phyloP scores from a whole-genome alignment of 1,139 yeast species.

The Arxiozyma bovina region DNA sequence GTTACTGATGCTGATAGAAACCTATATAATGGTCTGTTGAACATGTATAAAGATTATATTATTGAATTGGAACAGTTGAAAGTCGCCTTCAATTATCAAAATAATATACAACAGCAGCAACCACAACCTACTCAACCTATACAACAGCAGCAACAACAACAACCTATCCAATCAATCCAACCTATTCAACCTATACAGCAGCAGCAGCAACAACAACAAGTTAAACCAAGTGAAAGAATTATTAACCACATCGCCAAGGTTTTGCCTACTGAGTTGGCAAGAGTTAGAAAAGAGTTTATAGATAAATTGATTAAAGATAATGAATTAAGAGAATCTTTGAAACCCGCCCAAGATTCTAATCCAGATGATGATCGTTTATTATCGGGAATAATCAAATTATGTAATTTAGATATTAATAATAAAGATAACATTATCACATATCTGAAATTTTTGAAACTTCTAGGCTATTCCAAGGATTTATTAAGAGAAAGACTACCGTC shows the following conservation, averaged over 20 bases:
- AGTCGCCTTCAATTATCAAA: background rate
- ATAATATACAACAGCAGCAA: background rate
- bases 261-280: conserved; percentile 3
- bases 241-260: conserved; percentile 1
- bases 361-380: conserved; percentile 11
- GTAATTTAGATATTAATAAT: conserved; percentile 23
- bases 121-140: background rate
- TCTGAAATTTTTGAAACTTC: conserved; percentile 7
- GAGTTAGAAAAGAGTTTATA: conserved; percentile 2
- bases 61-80: conserved; percentile 18
- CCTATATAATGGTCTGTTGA: conserved; percentile 24
- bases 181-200: background rate
- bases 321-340: conserved; percentile 1
- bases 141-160: background rate
- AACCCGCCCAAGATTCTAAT: conserved; percentile 5
- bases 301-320: conserved; percentile 4
- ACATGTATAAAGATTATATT: conserved; percentile 28
- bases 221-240: conserved; percentile 1
- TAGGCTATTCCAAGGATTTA: conserved; percentile 10
- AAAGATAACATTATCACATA: conserved; percentile 20
- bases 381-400: conserved; percentile 18
- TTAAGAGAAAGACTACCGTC: conserved; percentile 7
- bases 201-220: no score
- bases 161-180: no score
- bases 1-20: conserved; percentile 26